phyloP scores from a whole-genome alignment of 1,284 basidiomycete genomes.

The Cryptococcus sp. region DNA sequence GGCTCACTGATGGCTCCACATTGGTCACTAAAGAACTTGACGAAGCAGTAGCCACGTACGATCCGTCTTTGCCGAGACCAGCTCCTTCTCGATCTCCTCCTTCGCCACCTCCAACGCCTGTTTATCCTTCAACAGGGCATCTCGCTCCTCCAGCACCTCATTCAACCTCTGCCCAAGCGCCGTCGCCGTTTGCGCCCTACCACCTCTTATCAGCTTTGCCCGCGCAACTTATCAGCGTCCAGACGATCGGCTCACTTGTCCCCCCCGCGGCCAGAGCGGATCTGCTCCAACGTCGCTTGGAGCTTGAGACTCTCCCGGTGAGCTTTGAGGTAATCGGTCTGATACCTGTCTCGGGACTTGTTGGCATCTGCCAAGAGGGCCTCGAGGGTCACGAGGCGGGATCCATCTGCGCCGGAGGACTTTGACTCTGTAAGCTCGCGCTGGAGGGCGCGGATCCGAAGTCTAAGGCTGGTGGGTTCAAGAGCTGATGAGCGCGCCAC shows the following conservation, averaged over 20 bases:
- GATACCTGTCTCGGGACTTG: slow-evolving; percentile 82
- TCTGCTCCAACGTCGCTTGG: slow-evolving; percentile 80
- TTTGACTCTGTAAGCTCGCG: slow-evolving; percentile 72
- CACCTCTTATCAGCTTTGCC: background rate
- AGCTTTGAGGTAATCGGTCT: slow-evolving; percentile 78
- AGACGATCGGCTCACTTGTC: slow-evolving; percentile 61
- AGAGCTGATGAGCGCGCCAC: background rate
- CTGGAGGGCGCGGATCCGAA: slow-evolving; percentile 77
- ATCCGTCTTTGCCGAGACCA: slow-evolving; percentile 82
- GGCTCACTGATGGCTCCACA: slow-evolving; percentile 29
- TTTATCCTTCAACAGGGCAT: slow-evolving; percentile 61
- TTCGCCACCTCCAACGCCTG: slow-evolving; percentile 55
- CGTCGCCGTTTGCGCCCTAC: slow-evolving; percentile 76
- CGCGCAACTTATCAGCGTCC: background rate
- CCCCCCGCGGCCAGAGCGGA: slow-evolving; percentile 73
- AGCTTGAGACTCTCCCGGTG: slow-evolving; percentile 79
- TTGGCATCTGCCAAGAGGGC: slow-evolving; percentile 87
- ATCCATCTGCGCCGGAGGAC: slow-evolving; percentile 65
- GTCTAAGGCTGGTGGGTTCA: slow-evolving; percentile 60
- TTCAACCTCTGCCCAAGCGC: slow-evolving; percentile 82
- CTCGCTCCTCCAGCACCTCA: slow-evolving; percentile 79
- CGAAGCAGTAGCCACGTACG: slow-evolving; percentile 54
- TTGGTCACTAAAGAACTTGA: background rate
- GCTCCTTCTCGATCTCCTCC: slow-evolving; percentile 63
- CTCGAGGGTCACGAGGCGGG: slow-evolving; percentile 75